phyloP scores from a whole-genome alignment of 495 filamentous ascomycete genomes.

The Amniculicola lignicola region DNA sequence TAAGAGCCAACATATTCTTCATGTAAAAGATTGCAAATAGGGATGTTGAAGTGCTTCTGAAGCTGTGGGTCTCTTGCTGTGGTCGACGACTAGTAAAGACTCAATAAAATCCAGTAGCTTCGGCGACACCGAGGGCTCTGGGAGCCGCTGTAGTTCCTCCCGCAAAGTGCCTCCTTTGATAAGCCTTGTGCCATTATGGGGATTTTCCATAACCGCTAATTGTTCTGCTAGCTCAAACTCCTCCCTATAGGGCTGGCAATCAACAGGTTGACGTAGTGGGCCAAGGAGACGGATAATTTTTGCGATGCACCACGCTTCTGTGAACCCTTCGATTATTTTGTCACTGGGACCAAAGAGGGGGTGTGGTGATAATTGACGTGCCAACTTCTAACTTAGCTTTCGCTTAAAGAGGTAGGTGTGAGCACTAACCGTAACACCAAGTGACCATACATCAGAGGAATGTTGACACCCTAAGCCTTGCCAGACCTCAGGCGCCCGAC shows the following conservation, averaged over 20 bases:
- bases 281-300: conserved; percentile 33
- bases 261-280: conserved; percentile 25
- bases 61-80: conserved; percentile 33
- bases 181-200: conserved; percentile 19
- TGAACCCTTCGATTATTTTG: conserved; percentile 29
- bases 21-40: conserved; percentile 20
- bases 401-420: conserved; percentile 11
- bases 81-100: conserved; percentile 31
- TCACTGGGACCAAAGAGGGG: conserved; percentile 31
- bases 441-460: conserved; percentile 36
- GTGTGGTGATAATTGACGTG: conserved; percentile 10
- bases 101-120: conserved; percentile 25
- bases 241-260: conserved; percentile 16
- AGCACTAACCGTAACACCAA: conserved; percentile 34
- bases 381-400: conserved; percentile 19
- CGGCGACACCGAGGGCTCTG: conserved; percentile 14
- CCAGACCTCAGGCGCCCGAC: conserved; percentile 37
- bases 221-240: conserved; percentile 31
- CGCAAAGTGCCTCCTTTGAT: conserved; percentile 28
- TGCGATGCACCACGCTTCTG: conserved; percentile 36
- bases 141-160: conserved; percentile 32
- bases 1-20: background rate
- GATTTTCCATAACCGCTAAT: conserved; percentile 19
- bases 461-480: conserved; percentile 35
- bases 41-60: conserved; percentile 33